Base-by-base conservation (phyloP, 352 stramenopile species). In the Globisporangium uncinulatum region DNA sequence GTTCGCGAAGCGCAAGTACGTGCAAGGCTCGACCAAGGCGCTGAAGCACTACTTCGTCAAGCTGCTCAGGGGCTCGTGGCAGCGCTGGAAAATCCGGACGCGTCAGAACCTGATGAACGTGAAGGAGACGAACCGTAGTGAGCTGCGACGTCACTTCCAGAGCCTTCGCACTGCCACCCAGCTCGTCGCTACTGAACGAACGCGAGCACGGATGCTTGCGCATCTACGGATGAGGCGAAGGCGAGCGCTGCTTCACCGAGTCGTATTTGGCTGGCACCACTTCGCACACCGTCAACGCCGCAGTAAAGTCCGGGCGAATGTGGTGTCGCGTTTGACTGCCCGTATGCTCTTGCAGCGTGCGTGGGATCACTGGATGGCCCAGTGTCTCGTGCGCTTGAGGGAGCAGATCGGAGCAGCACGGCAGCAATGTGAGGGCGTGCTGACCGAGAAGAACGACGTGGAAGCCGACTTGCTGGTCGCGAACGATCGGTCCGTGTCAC, bases 1-100 rank as follows among this genome's bases (percentile, higher is more conserved):
- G 3, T 83, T 78, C 31, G 65, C 66, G 13, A 82, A 70, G 43
- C 66, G 71, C 29, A 87, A 89, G 32, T 85, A 92, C 61, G 65
- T 74, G 4, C 85, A 90, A 54, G 71, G 79, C 5, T 86, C 70
- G 0, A 79, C 74, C 1, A 94, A 94, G 57, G 77, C 80, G 9
- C 55, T 85, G 14, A 92, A 89, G 41, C 83, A 94, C 60, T 89
- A 86, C 41, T 87, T 87, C 44, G 69, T 79, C 13, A 87, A 86
- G 51, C 59, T 93, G 13, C 42, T 91, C 29, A 79, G 81, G 0
- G 49, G 44, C 29, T 74, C 71, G 1, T 94, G 84, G 84, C 39
- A 59, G 1, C 37, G 36, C 5, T 94, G 83, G 83, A 76, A 67
- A 31, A 31, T 47, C 2, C 57, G 71, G 43, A 81, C 77, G 0